Percentiles rank a stretch among this genome's conserved stretches.
Conservation (phyloP, 148 eudicot species). For the Amaranthus hypochondriacus region DNA sequence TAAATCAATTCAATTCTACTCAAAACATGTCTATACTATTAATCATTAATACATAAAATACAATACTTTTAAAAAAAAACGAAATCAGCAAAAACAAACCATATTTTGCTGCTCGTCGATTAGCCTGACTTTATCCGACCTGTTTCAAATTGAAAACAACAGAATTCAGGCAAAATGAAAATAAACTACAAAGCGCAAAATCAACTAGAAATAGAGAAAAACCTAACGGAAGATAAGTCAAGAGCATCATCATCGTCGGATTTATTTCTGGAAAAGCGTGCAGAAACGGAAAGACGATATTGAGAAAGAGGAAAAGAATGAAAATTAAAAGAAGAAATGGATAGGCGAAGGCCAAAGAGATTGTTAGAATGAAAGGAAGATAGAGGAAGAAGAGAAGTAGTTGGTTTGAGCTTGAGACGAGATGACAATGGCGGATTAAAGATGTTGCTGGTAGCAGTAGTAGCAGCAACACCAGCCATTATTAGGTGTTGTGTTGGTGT, state of each 20-base stretch:
- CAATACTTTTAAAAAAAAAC: background rate
- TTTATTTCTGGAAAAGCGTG: slow-evolving; percentile 36
- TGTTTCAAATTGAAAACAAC: slow-evolving; percentile 20
- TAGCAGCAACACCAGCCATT: slow-evolving; percentile 38
- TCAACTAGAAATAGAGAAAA: background rate
- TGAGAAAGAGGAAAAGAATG: slow-evolving; percentile 9
- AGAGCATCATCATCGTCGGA: slow-evolving; percentile 47
- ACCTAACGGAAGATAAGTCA: slow-evolving; percentile 51
- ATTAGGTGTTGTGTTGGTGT: slow-evolving; percentile 4
- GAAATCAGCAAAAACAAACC: slow-evolving; percentile 34
- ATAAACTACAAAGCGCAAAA: background rate
- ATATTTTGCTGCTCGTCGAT: slow-evolving; percentile 68
- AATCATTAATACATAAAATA: background rate
- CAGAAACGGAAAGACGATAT: slow-evolving; percentile 29
- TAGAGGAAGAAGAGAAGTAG: slow-evolving; percentile 8
- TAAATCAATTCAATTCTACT: slow-evolving; percentile 1
- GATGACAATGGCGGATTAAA: slow-evolving; percentile 26
- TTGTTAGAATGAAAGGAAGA: slow-evolving; percentile 21
- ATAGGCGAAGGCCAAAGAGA: slow-evolving; percentile 32
- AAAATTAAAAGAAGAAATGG: slow-evolving; percentile 9
- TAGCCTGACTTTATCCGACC: slow-evolving; percentile 72
- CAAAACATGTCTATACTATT: too few species aligned
- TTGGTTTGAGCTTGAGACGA: slow-evolving; percentile 28
- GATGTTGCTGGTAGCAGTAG: slow-evolving; percentile 23
- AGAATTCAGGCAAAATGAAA: slow-evolving; percentile 17